phyloP scores from a whole-genome alignment of 2,329 filamentous ascomycete genomes.

The Clarireedia paspali region DNA sequence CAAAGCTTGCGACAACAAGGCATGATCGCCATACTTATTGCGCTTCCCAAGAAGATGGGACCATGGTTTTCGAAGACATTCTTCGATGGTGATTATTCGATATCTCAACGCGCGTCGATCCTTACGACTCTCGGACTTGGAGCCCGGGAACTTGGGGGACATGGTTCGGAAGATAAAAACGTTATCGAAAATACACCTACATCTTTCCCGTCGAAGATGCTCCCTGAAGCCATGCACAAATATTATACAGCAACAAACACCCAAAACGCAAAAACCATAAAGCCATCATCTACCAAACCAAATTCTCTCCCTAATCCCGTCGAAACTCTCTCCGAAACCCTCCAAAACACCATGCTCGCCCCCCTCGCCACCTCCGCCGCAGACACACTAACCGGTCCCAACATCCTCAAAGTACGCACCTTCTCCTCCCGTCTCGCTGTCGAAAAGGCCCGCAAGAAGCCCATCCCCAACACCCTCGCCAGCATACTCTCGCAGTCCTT shows the following conservation, averaged over 20 bases:
- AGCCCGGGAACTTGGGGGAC: conserved; percentile 77
- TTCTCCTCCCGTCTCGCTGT: conserved; percentile 73
- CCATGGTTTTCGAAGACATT: conserved; percentile 79
- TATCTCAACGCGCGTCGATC: conserved; percentile 74
- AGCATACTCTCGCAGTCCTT: conserved; percentile 67
- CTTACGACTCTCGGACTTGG: conserved; percentile 76
- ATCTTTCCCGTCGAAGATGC: conserved; percentile 71
- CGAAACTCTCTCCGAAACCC: conserved; percentile 56
- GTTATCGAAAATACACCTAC: conserved; percentile 26
- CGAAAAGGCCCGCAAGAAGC: conserved; percentile 46
- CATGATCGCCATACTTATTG: conserved; percentile 73
- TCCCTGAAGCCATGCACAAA: conserved; percentile 66
- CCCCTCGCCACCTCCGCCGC: conserved; percentile 78
- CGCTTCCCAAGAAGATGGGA: conserved; percentile 69
- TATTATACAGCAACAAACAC: conserved; percentile 46
- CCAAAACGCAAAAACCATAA: conserved; percentile 19
- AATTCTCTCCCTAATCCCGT: conserved; percentile 33
- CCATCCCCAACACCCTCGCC: conserved; percentile 71
- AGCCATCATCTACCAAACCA: background rate
- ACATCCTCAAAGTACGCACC: conserved; percentile 79
- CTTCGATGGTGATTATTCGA: conserved; percentile 86
- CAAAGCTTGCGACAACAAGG: conserved; percentile 67
- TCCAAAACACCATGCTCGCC: conserved; percentile 67
- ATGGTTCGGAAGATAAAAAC: conserved; percentile 38
- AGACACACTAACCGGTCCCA: conserved; percentile 70